Percentiles rank a stretch among this genome's conserved stretches.
Conservation (phyloP, 495 filamentous ascomycete genomes). For the Cryomyces minteri region DNA sequence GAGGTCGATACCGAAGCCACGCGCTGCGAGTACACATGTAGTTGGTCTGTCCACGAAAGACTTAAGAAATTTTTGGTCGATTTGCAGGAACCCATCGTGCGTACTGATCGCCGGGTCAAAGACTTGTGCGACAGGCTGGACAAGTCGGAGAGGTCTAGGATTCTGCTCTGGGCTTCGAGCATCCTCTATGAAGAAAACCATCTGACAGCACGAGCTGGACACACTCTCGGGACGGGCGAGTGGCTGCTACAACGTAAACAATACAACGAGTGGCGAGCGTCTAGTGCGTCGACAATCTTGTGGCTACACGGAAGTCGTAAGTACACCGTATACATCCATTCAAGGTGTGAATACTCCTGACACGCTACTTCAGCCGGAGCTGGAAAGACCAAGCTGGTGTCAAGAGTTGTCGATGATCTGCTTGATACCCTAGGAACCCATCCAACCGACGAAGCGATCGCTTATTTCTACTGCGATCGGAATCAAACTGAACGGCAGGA, state of each 20-base stretch:
- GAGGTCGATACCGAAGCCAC: too few relatives aligned
- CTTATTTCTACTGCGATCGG: slow-evolving; percentile 20
- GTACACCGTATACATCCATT: too few relatives aligned
- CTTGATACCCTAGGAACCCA: neutral
- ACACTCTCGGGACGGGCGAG: neutral
- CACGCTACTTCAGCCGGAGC: neutral
- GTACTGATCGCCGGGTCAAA: neutral
- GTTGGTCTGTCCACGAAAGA: too few relatives aligned
- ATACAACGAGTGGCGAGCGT: neutral
- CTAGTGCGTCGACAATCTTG: neutral
- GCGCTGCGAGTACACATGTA: neutral
- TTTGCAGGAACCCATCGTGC: neutral
- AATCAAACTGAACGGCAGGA: slow-evolving; percentile 12
- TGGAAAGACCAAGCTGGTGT: neutral
- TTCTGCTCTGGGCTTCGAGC: neutral
- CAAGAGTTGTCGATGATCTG: slow-evolving; percentile 1
- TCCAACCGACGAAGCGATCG: too few relatives aligned
- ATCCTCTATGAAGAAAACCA: neutral
- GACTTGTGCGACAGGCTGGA: neutral
- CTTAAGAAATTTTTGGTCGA: too few relatives aligned
- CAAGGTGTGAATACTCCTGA: too few relatives aligned
- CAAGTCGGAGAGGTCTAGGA: neutral
- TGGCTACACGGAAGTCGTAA: slow-evolving; percentile 1
- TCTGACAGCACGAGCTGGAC: neutral
- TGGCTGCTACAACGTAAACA: neutral